Conservation (phyloP, 2,329 filamentous ascomycete genomes). For the Fusarium nygamai region DNA sequence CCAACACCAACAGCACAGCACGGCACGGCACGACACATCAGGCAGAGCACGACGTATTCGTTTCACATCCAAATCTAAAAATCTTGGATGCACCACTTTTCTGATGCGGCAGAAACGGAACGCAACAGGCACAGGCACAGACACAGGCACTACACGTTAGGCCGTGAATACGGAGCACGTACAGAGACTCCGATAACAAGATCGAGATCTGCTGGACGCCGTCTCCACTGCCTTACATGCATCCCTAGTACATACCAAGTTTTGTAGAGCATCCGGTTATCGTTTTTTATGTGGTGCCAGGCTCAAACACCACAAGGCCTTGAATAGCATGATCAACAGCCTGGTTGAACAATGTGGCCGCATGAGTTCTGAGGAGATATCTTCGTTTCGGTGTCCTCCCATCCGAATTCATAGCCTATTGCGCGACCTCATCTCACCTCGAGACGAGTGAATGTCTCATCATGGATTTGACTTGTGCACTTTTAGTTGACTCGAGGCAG, state of each 20-base stretch:
- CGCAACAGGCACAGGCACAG: background rate
- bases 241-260: conserved; percentile 4
- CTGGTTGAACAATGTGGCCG: conserved; percentile 13
- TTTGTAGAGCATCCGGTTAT: conserved; percentile 3
- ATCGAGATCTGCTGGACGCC: conserved; percentile 30
- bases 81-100: conserved; percentile 13
- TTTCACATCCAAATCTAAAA: conserved; percentile 9
- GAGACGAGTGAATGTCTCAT: conserved; percentile 16
- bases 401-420: background rate
- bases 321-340: conserved; percentile 23
- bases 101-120: conserved; percentile 1
- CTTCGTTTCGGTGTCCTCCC: background rate
- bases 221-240: conserved; percentile 24
- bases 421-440: conserved; percentile 20
- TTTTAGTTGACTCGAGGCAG: background rate
- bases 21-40: background rate
- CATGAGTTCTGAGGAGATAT: conserved; percentile 6
- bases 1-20: background rate
- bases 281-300: background rate
- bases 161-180: background rate
- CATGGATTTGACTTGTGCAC: background rate
- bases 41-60: conserved; percentile 14
- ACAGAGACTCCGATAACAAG: conserved; percentile 10
- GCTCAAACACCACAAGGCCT: background rate
- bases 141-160: background rate